Evolutionary conservation across 176 grass and related monocot genomes (phyloP).

Genomic region (Aegilops bicornis): DNA sequence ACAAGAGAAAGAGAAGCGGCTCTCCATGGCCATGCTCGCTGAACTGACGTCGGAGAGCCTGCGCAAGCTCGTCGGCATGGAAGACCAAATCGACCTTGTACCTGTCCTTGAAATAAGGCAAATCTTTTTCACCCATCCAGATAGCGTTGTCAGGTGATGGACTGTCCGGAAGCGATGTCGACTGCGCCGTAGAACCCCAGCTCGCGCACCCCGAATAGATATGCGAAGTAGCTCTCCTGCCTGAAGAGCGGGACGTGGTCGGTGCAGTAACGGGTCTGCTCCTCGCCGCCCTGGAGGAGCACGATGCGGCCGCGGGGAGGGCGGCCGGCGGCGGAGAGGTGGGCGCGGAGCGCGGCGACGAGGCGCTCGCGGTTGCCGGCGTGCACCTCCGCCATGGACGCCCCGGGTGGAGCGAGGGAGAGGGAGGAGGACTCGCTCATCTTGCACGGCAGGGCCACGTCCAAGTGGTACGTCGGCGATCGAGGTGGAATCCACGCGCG

Average conservation of each 20-base stretch:
- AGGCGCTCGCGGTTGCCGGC: slow-evolving; percentile 72
- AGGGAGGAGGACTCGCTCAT: neutral
- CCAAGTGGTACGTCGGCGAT: no score
- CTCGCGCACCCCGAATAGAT: slow-evolving; percentile 79
- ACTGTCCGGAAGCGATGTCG: slow-evolving; percentile 69
- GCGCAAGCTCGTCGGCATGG: slow-evolving; percentile 72
- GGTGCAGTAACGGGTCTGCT: slow-evolving; percentile 52
- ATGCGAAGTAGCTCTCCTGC: slow-evolving; percentile 97
- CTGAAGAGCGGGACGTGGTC: slow-evolving; percentile 76
- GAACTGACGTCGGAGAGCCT: slow-evolving; percentile 42
- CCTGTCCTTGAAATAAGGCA: slow-evolving; percentile 55
- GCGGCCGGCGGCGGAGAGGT: slow-evolving; percentile 49
- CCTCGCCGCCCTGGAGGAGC: slow-evolving; percentile 71
- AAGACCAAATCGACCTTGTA: slow-evolving; percentile 76
- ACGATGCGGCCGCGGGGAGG: slow-evolving; percentile 51
- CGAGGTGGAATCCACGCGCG: no score
- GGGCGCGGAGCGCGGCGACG: slow-evolving; percentile 36
- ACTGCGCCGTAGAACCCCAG: slow-evolving; percentile 77
- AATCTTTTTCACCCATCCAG: slow-evolving; percentile 39
- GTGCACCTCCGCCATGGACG: slow-evolving; percentile 72
- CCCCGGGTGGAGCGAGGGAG: slow-evolving; percentile 46
- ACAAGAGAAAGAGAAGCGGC: slow-evolving; percentile 63
- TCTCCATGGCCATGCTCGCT: slow-evolving; percentile 29
- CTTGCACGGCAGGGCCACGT: neutral
- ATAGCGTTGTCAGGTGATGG: slow-evolving; percentile 67